A percentile compares a stretch with the other conserved stretches of the same genome.
Conservation (phyloP, 139 green algal genomes). For the Closterium sp. region DNA sequence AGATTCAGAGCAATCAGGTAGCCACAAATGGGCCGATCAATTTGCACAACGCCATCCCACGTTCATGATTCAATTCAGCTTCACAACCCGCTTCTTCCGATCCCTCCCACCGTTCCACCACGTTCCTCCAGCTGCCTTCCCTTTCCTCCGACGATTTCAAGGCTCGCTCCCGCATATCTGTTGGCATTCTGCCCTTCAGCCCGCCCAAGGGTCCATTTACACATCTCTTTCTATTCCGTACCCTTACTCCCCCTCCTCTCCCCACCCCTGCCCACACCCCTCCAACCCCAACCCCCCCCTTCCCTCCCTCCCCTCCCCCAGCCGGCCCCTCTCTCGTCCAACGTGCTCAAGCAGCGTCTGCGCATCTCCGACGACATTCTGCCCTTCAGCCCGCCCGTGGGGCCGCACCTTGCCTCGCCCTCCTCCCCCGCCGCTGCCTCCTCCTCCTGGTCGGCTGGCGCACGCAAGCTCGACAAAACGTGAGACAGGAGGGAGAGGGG, state of each 20-base stretch:
- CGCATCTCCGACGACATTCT: not conserved
- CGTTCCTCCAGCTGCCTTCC: too few species aligned
- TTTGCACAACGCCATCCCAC: not conserved
- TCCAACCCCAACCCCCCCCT: too few species aligned
- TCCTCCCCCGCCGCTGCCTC: not conserved
- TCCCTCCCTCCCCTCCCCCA: too few species aligned
- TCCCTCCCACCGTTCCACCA: too few species aligned
- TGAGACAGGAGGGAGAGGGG: not conserved
- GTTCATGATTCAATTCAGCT: not conserved
- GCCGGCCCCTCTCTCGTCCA: not conserved
- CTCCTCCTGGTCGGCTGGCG: not conserved
- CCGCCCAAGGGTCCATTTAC: too few species aligned
- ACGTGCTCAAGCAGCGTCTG: not conserved
- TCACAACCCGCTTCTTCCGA: too few species aligned
- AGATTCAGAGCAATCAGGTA: constrained; percentile 36
- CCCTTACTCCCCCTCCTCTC: too few species aligned
- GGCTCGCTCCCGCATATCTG: too few species aligned
- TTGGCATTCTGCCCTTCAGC: too few species aligned
- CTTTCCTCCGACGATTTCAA: too few species aligned
- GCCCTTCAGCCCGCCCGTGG: not conserved
- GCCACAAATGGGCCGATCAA: not conserved
- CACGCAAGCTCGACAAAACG: not conserved
- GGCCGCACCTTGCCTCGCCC: not conserved
- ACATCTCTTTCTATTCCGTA: too few species aligned
- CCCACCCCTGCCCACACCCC: too few species aligned